Evolutionary conservation across 192 early-diverging fungal genomes (phyloP).

Genomic region (Podila clonocystis): DNA sequence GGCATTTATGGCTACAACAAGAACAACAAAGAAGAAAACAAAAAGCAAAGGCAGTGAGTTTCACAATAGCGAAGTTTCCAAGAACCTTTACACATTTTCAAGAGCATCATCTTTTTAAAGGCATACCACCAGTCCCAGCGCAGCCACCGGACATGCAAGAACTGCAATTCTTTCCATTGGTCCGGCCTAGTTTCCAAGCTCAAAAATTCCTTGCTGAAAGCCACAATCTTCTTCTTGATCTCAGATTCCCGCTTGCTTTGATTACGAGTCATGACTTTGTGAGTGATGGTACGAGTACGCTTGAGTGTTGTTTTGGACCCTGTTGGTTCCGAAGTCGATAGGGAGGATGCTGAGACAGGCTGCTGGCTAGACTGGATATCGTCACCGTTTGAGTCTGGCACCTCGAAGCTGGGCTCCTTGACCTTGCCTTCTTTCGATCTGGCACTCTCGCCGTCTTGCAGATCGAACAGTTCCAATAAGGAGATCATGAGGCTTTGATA

Average conservation of each 20-base stretch:
- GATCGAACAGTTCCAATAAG: constrained; percentile 23
- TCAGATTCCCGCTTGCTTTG: constrained; percentile 27
- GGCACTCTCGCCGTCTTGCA: not conserved
- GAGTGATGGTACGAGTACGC: not conserved
- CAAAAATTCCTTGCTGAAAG: constrained; percentile 26
- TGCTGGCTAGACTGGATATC: not conserved
- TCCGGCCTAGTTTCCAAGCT: constrained; percentile 60
- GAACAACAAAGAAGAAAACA: not conserved
- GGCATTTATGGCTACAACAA: constrained; percentile 27
- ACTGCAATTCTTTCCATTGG: constrained; percentile 66
- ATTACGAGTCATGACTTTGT: constrained; percentile 21
- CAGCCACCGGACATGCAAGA: constrained; percentile 62
- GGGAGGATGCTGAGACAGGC: not conserved
- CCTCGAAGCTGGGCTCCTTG: not conserved
- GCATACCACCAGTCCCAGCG: constrained; percentile 59
- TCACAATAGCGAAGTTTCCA: not conserved
- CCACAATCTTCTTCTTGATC: constrained; percentile 15
- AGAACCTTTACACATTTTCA: constrained; percentile 3
- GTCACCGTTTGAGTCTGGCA: not conserved
- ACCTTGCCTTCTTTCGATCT: not conserved
- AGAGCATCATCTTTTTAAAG: not conserved
- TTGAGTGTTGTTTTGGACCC: constrained; percentile 3
- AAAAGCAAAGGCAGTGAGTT: not conserved
- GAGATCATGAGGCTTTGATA: constrained; percentile 27
- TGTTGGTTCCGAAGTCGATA: not conserved